Conservation (phyloP, 768 basidiomycete genomes). For the Boletus fagicola region DNA sequence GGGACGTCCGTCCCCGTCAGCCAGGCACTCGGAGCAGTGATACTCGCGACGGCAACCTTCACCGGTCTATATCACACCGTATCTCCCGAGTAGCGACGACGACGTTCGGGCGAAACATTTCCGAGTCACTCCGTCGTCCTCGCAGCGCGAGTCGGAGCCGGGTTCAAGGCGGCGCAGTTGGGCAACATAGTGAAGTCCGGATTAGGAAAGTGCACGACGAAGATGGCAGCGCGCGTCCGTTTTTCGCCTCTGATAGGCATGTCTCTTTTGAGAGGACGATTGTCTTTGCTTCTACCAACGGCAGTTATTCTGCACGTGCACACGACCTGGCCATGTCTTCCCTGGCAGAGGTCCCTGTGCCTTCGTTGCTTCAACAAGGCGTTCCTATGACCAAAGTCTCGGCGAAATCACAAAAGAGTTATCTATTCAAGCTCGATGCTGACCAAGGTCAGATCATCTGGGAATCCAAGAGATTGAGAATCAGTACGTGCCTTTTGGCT, state of each 20-base stretch:
- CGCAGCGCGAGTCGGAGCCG: conserved; percentile 11
- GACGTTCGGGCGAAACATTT: conserved; percentile 31
- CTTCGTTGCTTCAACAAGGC: conserved; percentile 57
- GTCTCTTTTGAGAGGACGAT: neutral
- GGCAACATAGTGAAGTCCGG: conserved; percentile 6
- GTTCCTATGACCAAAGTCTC: conserved; percentile 83
- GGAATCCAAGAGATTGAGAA: conserved; percentile 67
- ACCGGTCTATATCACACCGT: conserved; percentile 36
- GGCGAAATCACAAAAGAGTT: conserved; percentile 68
- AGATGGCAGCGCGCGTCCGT: neutral
- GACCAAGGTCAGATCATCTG: conserved; percentile 81
- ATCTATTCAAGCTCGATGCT: conserved; percentile 69
- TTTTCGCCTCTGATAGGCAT: neutral
- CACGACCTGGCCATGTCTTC: conserved; percentile 12
- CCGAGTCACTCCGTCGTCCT: conserved; percentile 18
- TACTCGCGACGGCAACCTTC: too few species aligned
- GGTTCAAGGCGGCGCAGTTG: neutral
- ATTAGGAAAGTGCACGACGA: conserved; percentile 24
- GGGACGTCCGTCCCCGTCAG: too few species aligned
- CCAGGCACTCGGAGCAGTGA: too few species aligned
- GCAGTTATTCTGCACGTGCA: neutral
- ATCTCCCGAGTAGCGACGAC: conserved; percentile 34
- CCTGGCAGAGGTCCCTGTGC: conserved; percentile 48
- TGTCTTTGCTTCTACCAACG: neutral
- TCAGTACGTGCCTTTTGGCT: conserved; percentile 44